phyloP scores from a whole-genome alignment of 129 eudicot genomes.

The Lactuca saligna region DNA sequence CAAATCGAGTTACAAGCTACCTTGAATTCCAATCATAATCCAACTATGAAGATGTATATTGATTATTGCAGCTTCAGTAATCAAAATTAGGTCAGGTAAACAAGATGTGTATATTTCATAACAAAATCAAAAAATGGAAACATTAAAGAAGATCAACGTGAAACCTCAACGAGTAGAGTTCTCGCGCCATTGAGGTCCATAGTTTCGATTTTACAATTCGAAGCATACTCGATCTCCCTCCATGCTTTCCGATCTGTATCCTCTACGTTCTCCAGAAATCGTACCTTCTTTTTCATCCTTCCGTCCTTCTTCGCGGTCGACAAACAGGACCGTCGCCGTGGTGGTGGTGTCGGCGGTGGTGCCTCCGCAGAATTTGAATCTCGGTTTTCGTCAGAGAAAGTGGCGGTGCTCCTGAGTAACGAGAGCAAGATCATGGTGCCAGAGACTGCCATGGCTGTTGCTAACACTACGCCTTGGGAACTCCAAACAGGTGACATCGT shows the following conservation, averaged over 20 bases:
- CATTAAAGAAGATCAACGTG: background rate
- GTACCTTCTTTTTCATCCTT: constrained; percentile 49
- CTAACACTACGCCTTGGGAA: constrained; percentile 43
- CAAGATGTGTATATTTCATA: background rate
- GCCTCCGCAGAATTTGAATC: background rate
- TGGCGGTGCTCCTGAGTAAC: constrained; percentile 36
- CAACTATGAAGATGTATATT: background rate
- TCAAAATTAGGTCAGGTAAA: background rate
- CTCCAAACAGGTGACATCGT: constrained; percentile 43
- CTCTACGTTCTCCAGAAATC: constrained; percentile 52
- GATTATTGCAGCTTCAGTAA: background rate
- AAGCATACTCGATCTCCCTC: constrained; percentile 10
- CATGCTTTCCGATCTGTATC: constrained; percentile 25
- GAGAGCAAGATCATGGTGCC: constrained; percentile 47
- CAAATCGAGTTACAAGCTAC: too few relatives aligned
- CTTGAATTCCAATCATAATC: background rate
- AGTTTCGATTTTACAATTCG: constrained; percentile 6
- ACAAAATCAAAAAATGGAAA: background rate
- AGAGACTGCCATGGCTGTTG: constrained; percentile 62
- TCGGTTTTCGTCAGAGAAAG: constrained; percentile 16
- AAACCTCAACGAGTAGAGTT: constrained; percentile 17
- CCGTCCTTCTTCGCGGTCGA: constrained; percentile 43
- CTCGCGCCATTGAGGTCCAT: background rate
- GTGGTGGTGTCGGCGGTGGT: constrained; percentile 10
- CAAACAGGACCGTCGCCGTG: constrained; percentile 44